A percentile compares a stretch with the other conserved stretches of the same genome.
Conservation (phyloP, 169 alveolate genomes). For the Blepharisma undulans region DNA sequence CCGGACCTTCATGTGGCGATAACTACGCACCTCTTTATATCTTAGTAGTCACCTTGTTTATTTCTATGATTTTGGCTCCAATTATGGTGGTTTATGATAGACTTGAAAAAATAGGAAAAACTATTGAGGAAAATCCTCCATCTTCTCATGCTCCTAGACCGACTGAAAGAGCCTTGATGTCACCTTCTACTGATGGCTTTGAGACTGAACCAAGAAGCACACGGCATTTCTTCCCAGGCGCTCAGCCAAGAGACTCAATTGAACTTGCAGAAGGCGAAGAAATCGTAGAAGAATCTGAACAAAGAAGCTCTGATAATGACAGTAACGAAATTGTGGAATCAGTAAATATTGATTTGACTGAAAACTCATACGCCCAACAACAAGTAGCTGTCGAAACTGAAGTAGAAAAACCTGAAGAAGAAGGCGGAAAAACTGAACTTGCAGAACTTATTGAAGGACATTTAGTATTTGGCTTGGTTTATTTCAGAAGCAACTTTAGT, state of each 20-base stretch:
- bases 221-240: not conserved
- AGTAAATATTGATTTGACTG: not conserved
- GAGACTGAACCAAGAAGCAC: not conserved
- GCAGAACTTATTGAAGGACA: constrained; percentile 8
- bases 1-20: not conserved
- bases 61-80: not conserved
- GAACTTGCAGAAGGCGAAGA: not conserved
- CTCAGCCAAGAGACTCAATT: not conserved
- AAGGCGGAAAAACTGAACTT: not conserved
- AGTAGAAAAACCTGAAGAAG: no score
- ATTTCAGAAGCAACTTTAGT: not conserved
- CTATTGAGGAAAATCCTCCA: not conserved
- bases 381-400: not conserved
- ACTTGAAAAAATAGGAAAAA: not conserved
- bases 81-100: not conserved
- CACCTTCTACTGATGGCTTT: not conserved
- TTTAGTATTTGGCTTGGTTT: not conserved
- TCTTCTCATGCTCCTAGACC: not conserved
- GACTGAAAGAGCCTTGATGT: not conserved
- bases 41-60: not conserved
- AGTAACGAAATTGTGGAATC: not conserved
- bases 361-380: not conserved
- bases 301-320: not conserved
- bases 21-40: not conserved
- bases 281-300: not conserved